phyloP scores from a whole-genome alignment of 23 red algal genomes.

The Gracilaria caudata region DNA sequence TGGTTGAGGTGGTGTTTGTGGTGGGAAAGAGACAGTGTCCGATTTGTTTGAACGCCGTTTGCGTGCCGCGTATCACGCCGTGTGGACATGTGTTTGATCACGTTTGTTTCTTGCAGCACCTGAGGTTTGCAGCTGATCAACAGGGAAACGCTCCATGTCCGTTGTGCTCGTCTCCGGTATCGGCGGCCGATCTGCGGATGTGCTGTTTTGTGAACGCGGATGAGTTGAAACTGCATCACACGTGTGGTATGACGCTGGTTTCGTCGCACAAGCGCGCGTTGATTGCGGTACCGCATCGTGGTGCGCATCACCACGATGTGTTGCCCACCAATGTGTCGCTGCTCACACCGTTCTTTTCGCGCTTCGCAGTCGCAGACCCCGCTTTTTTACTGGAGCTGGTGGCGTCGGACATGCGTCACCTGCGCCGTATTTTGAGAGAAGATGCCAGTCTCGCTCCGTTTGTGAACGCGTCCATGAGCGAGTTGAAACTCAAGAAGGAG shows the following conservation, averaged over 20 bases:
- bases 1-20: slow-evolving; percentile 44
- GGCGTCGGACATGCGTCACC: background rate
- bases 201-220: background rate
- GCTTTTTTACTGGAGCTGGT: slow-evolving; percentile 25
- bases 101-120: slow-evolving; percentile 42
- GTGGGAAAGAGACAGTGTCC: slow-evolving; percentile 14
- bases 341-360: slow-evolving; percentile 15
- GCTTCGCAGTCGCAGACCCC: slow-evolving; percentile 37
- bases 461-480: slow-evolving; percentile 17
- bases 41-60: slow-evolving; percentile 31
- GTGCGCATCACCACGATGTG: background rate
- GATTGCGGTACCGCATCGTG: background rate
- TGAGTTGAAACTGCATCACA: background rate
- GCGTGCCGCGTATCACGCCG: slow-evolving; percentile 28
- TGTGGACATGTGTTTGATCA: slow-evolving; percentile 60
- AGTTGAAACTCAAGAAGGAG: slow-evolving; percentile 26
- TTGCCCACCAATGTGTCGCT: background rate
- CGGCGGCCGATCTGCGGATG: slow-evolving; percentile 20
- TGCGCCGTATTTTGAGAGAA: slow-evolving; percentile 12
- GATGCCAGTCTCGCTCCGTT: slow-evolving; percentile 24
- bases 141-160: slow-evolving; percentile 14
- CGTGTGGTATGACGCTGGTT: slow-evolving; percentile 3
- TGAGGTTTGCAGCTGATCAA: background rate
- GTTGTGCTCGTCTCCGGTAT: slow-evolving; percentile 16
- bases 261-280: background rate